Base-by-base conservation (phyloP, 352 stramenopile species). In the Pythium volutum region DNA sequence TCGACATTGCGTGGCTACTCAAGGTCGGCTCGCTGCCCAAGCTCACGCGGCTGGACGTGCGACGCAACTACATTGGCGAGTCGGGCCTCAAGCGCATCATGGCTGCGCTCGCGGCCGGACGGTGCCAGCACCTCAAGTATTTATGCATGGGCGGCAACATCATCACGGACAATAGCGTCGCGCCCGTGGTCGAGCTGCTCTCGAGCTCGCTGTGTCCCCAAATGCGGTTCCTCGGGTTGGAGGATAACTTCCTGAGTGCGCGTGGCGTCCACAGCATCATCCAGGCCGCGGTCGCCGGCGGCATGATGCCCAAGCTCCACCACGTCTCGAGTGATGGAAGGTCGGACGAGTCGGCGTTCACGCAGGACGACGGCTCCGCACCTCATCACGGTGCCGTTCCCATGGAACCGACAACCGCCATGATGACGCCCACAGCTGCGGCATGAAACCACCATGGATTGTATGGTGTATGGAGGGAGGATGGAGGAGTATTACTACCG, bases 61-160 rank as follows among this genome's bases (percentile, higher is more conserved):
- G 84, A 20, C 81, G 84, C 63, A 93, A 93, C 66, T 93, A 88
- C 70, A 84, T 93, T 61, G 81, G 81, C 43, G 84, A 93, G 67
- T 83, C 78, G 16, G 83, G 83, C 4, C 59, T 92, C 12, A 88
- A 87, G 64, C 73, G 79, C 20, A 84, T 92, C 50, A 90, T 89
- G 80, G 70, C 72, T 10, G 74, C 83, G 31, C 62, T 92, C 3
- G 66, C 70, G 14, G 70, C 54, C 8, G 80, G 83, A 0, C 70
- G 71, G 22, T 85, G 71, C 55, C 67, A 70, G 27, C 69, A 84
- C 48, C 83, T 92, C 58, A 87, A 89, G 79, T 89, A 87, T 69
- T 71, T 92, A 63, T 92, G 83, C 72, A 87, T 92, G 77, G 83
- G 83, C 26, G 83, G 83, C 66, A 92, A 92, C 65, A 92, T 90